A percentile compares a stretch with the other conserved stretches of the same genome.
These are phyloP conservation scores for Aspergillus alliaceus DNA, from an alignment of 2,329 filamentous ascomycete genomes.

Conservation along the genomic window DNA sequence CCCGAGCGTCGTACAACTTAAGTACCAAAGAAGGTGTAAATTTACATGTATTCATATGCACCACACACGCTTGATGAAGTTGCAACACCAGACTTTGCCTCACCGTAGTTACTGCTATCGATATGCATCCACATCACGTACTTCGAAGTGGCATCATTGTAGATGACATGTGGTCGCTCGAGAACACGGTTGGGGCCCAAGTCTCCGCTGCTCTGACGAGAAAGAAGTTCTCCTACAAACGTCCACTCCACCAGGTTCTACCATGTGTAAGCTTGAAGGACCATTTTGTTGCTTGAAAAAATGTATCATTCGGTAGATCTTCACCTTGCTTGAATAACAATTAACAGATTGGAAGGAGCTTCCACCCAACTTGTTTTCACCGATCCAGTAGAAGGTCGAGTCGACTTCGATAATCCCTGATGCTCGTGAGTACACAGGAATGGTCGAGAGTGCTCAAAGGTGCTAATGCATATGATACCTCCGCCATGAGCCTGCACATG, in stretches of 20 bases:
- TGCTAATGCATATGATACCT: no score
- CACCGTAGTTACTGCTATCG: slow-evolving; percentile 60
- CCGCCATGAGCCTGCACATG: slow-evolving; percentile 68
- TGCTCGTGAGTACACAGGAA: background rate
- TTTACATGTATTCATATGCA: slow-evolving; percentile 57
- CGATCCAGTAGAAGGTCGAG: slow-evolving; percentile 65
- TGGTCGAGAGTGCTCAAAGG: fast-evolving
- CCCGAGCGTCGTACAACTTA: no score
- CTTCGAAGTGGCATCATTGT: slow-evolving; percentile 62
- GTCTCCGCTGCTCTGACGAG: slow-evolving; percentile 54
- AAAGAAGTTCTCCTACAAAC: slow-evolving; percentile 60
- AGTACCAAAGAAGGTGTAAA: no score
- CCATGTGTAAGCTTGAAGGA: background rate
- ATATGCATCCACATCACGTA: slow-evolving; percentile 73
- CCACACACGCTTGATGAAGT: slow-evolving; percentile 61
- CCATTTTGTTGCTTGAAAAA: no score
- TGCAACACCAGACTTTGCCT: slow-evolving; percentile 66
- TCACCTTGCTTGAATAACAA: slow-evolving; percentile 61
- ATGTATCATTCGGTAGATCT: background rate
- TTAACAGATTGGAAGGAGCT: slow-evolving; percentile 64
- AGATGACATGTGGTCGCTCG: slow-evolving; percentile 68
- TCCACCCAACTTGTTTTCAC: slow-evolving; percentile 68
- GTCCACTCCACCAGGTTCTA: slow-evolving; percentile 64
- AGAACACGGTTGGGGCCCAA: slow-evolving; percentile 63
- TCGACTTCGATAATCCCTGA: slow-evolving; percentile 55